phyloP scores from a whole-genome alignment of 176 grass and related monocot genomes.

The Bothriochloa decipiens region DNA sequence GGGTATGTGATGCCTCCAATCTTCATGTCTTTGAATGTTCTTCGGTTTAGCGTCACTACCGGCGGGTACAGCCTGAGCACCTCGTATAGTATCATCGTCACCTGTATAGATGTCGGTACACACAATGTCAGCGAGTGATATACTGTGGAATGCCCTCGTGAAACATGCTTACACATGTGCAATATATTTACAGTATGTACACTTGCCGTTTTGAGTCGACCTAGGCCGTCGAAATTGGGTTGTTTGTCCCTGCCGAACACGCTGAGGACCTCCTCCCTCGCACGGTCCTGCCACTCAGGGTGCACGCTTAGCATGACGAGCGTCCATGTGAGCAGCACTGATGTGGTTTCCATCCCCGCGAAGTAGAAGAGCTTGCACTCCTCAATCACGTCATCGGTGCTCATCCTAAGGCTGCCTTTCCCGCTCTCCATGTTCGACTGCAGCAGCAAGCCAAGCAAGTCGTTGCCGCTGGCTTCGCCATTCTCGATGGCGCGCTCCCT shows the following conservation, averaged over 20 bases:
- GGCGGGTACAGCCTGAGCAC: conserved; percentile 81
- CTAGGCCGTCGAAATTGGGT: conserved; percentile 52
- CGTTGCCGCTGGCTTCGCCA: conserved; percentile 42
- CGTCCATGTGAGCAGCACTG: conserved; percentile 69
- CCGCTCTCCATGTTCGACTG: conserved; percentile 55
- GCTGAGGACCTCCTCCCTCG: conserved; percentile 64
- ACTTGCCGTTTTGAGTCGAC: conserved; percentile 68
- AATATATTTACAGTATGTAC: no score
- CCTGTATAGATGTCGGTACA: conserved; percentile 21
- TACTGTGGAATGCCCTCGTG: no score
- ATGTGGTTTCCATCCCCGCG: conserved; percentile 71
- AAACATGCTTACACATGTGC: no score
- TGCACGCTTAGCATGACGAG: conserved; percentile 53
- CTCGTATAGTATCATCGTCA: conserved; percentile 81
- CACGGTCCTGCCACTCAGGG: conserved; percentile 65
- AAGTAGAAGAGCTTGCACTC: conserved; percentile 93
- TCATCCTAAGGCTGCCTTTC: conserved; percentile 43
- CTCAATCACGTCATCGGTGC: conserved; percentile 67
- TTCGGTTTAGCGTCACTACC: conserved; percentile 21
- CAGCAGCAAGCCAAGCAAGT: conserved; percentile 70
- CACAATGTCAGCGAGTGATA: background rate
- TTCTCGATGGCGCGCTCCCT: conserved; percentile 43
- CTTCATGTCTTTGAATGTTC: conserved; percentile 51
- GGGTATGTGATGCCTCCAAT: conserved; percentile 63
- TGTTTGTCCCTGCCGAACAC: conserved; percentile 47